Conservation (phyloP, 2,329 filamentous ascomycete species). For the Diaporthe destruens region DNA sequence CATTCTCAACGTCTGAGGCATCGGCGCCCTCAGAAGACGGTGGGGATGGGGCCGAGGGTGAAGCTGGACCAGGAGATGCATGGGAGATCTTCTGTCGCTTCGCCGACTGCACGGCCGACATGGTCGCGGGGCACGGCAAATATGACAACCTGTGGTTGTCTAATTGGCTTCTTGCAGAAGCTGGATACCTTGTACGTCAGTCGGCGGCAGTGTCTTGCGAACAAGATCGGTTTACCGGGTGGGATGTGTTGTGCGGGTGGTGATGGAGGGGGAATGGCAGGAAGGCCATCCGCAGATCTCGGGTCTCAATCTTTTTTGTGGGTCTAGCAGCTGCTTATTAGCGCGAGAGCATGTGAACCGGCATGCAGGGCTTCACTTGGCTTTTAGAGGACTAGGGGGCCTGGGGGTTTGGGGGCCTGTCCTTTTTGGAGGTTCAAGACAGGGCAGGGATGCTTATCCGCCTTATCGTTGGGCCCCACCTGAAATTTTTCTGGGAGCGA, state of each 20-base stretch:
- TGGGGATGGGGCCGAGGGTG: slow-evolving; percentile 32
- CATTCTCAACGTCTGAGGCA: slow-evolving; percentile 38
- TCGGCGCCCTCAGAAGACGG: slow-evolving; percentile 41
- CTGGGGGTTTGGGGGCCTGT: background rate
- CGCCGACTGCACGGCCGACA: slow-evolving; percentile 41
- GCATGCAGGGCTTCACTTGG: background rate
- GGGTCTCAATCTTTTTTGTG: slow-evolving; percentile 16
- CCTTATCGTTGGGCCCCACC: slow-evolving; percentile 53
- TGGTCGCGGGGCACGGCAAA: background rate
- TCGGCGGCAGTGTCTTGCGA: background rate
- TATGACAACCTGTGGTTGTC: background rate
- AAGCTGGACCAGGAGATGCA: slow-evolving; percentile 39
- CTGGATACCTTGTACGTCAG: too few relatives aligned
- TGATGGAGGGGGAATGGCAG: background rate
- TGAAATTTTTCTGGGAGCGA: slow-evolving; percentile 51
- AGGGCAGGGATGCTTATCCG: slow-evolving; percentile 39
- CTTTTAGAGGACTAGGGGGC: background rate
- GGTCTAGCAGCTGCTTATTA: slow-evolving; percentile 15
- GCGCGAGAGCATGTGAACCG: background rate
- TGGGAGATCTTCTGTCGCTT: slow-evolving; percentile 59
- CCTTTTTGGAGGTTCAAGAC: background rate
- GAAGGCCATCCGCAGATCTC: background rate
- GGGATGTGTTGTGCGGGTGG: background rate
- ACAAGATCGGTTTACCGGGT: background rate
- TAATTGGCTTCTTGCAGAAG: background rate